Base-by-base conservation (phyloP, 2,329 filamentous ascomycete genomes). In the Aspergillus intermedius region DNA sequence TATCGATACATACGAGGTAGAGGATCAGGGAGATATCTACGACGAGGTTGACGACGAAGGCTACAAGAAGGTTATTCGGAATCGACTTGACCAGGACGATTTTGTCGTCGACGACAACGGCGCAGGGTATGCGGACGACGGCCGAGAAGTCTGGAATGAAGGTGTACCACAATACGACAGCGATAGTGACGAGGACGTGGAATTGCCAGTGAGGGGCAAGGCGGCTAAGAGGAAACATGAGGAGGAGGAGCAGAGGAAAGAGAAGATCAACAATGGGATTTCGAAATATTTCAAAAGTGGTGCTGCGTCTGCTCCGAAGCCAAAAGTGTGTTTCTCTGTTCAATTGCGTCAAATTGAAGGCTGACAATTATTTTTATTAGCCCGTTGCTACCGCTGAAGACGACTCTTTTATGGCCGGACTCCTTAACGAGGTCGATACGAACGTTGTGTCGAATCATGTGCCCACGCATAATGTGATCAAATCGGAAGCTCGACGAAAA, bases 51-150 rank as follows among this genome's bases (percentile, higher is more conserved):
- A 97, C 64, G 93, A 98, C 62, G 91, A 93, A 62, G 87, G 88
- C 45, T 98, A 98, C 77, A 96, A 96, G 75, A 94, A 94, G 68
- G 86, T 97, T 57, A 90, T 98, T 12, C 82, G 93, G 39, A 83
- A 86, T 48, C 85, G 93, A 42, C 77, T 98, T 45, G 88, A 97
- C 64, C 79, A 95, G 62, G 93, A 98, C 61, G 93, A 98, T 72
- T 98, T 98, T 63, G 91, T 98, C 46, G 91, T 98, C 51, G 93
- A 97, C 74, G 93, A 98, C 73, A 95, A 96, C 74, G 91, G 91
- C 63, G 89, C 91, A 66, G 91, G 93, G 34, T 98, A 98, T 63
- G 91, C 89, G 56, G 91, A 97, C 66, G 93, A 97, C 64, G 93
- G 93, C 52, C 65, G 93, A 48, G 91, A 95, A 71, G 93, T 97